Base-by-base conservation (phyloP, 768 basidiomycete species). In the Mycena floridula region DNA sequence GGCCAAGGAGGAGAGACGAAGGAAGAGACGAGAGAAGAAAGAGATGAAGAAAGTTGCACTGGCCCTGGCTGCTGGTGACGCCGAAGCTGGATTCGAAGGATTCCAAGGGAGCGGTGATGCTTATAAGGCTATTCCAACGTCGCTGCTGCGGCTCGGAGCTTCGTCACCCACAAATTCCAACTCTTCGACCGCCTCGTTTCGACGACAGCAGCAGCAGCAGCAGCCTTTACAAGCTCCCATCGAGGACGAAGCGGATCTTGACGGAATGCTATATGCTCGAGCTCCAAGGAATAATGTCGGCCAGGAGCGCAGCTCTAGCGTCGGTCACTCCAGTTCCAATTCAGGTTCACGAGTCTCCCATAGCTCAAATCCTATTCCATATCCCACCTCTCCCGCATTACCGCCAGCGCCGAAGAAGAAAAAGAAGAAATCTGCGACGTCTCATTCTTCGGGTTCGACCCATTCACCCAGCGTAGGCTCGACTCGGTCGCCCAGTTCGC, bases 241-340 rank as follows among this genome's bases (percentile, higher is more conserved):
- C 20, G 79, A 78, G 21, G 71, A 67, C 2, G 66, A 63, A 15
- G 80, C 77, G 0, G 83, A 86, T 59, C 65, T 85, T 16, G 83
- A 75, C 32, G 83, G 75, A 1, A 70, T 67, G 32, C 47, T 73
- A 9, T 85, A 85, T 57, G 54, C 73, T 5, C 66, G 70, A 45
- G 24, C 36, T 26, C n/a, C 16, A 36, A 28, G 65, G 61, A 35
- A 58, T 62, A 13, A 60, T 56, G 0, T 57, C 64, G 2, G 58
- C 54, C 4, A 60, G 55, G 21, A 51, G 60, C 8, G 67, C 69
- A 25, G 75, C 0, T 81, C 81, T 4, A 74, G 4, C 79, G 77
- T 0, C 37, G 63, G 22, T 70, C 71, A 21, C 49, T 53, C 25
- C 54, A 57, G 21, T 57, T 55, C 35, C 16, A 43, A 21, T 38